Evolutionary conservation across 495 filamentous ascomycete genomes (phyloP).

Genomic region (Penicillium lagena): DNA sequence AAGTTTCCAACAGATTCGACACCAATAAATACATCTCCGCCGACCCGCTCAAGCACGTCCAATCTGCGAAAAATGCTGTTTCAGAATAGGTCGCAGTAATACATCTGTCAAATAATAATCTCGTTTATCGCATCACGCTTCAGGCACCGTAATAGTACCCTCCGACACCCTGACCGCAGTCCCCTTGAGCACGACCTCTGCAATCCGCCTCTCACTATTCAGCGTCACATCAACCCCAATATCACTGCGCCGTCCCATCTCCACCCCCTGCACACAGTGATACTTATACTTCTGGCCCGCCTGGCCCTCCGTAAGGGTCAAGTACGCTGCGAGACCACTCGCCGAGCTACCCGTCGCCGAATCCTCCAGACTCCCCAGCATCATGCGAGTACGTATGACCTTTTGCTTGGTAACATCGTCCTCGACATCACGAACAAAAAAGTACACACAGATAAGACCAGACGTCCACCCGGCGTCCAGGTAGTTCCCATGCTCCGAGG

Average conservation of each 20-base stretch:
- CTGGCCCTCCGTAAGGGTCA: constrained; percentile 40
- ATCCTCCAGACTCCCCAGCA: constrained; percentile 56
- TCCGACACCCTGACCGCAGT: constrained; percentile 53
- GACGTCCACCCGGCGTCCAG: constrained; percentile 56
- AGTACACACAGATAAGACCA: constrained; percentile 50
- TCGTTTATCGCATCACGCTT: constrained; percentile 1
- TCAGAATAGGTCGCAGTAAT: no score
- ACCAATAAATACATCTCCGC: no score
- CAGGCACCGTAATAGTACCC: constrained; percentile 32
- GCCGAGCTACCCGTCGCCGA: constrained; percentile 66
- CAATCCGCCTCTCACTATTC: constrained; percentile 26
- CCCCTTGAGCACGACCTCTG: constrained; percentile 48
- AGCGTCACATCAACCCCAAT: constrained; percentile 42
- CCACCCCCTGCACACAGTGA: constrained; percentile 64
- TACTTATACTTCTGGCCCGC: constrained; percentile 30
- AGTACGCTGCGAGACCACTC: constrained; percentile 50
- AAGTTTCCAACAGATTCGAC: not conserved
- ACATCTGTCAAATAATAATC: not conserved
- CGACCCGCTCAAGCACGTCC: no score
- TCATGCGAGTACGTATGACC: constrained; percentile 37
- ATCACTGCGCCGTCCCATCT: constrained; percentile 68
- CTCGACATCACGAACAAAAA: constrained; percentile 44
- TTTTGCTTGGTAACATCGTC: constrained; percentile 19
- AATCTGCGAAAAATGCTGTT: no score
- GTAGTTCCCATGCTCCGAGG: constrained; percentile 5